Percentiles rank a stretch among this genome's conserved stretches.
phyloP scores from a whole-genome alignment of 805 yeast genomes.

The Candida yuanshanica region DNA sequence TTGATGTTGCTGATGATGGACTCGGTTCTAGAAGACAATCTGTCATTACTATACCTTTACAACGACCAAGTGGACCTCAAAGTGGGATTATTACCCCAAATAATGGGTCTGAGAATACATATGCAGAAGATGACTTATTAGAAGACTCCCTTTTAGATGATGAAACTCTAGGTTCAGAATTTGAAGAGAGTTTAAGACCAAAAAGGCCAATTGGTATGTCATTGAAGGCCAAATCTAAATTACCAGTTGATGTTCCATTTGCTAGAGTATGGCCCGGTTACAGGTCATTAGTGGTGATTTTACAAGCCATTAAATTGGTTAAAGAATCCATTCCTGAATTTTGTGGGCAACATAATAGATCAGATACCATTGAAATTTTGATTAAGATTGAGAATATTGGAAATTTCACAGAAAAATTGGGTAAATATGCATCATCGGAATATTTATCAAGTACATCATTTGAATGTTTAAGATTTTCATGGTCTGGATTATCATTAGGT shows the following conservation, averaged over 20 bases:
- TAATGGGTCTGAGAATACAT: slow-evolving; percentile 7
- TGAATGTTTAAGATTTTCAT: slow-evolving; percentile 46
- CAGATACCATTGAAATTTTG: slow-evolving; percentile 29
- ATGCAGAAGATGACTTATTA: slow-evolving; percentile 10
- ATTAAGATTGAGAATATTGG: slow-evolving; percentile 34
- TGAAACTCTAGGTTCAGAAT: slow-evolving; percentile 12
- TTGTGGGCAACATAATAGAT: slow-evolving; percentile 7
- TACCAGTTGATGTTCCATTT: slow-evolving; percentile 44
- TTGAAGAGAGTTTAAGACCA: slow-evolving; percentile 40
- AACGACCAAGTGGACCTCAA: not conserved
- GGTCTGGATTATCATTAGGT: slow-evolving; percentile 62
- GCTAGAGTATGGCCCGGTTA: slow-evolving; percentile 51
- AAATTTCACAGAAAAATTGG: slow-evolving; percentile 24
- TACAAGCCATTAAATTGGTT: slow-evolving; percentile 29
- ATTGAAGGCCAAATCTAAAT: slow-evolving; percentile 45
- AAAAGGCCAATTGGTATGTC: slow-evolving; percentile 59
- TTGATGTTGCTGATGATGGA: too few relatives aligned
- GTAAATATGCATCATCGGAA: slow-evolving; percentile 30
- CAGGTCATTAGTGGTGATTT: slow-evolving; percentile 35
- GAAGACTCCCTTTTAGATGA: slow-evolving; percentile 11
- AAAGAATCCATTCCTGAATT: slow-evolving; percentile 26
- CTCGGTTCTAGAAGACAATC: not conserved
- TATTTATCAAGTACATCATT: slow-evolving; percentile 39
- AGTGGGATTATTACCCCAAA: slow-evolving; percentile 1
- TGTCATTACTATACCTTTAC: not conserved